A percentile compares a stretch with the other conserved stretches of the same genome.
Evolutionary conservation across 2,329 filamentous ascomycete genomes (phyloP).

Genomic region (Davidsoniella neocaledoniae): DNA sequence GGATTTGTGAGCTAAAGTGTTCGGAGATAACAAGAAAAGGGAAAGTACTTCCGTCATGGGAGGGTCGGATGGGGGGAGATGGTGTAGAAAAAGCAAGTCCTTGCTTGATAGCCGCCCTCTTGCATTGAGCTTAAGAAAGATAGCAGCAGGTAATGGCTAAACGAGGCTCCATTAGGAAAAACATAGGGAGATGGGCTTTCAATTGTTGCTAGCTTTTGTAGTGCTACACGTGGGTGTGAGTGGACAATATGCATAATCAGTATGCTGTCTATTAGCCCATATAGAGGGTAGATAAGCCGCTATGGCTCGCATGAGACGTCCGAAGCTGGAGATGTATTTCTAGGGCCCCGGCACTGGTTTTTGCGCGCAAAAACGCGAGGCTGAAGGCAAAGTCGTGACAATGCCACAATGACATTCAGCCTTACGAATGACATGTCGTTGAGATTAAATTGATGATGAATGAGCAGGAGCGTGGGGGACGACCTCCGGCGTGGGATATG

Average conservation of each 20-base stretch:
- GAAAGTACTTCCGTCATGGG: too few relatives aligned
- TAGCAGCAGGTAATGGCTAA: too few relatives aligned
- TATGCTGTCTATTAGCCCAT: too few relatives aligned
- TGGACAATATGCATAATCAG: neutral
- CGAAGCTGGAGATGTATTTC: neutral
- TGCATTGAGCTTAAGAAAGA: too few relatives aligned
- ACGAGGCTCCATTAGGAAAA: too few relatives aligned
- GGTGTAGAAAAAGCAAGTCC: too few relatives aligned
- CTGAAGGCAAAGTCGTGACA: neutral
- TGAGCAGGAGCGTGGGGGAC: conserved; percentile 9
- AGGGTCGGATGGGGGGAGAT: too few relatives aligned
- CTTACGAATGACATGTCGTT: conserved; percentile 8
- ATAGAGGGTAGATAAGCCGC: too few relatives aligned
- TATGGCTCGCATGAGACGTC: neutral
- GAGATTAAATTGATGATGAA: conserved; percentile 6
- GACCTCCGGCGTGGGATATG: conserved; percentile 7
- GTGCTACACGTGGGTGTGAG: neutral
- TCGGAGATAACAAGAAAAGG: too few relatives aligned
- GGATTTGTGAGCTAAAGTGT: too few relatives aligned
- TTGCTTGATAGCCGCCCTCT: too few relatives aligned
- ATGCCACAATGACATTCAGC: neutral
- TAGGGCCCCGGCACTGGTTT: neutral
- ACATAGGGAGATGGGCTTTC: too few relatives aligned
- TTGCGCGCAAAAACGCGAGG: neutral
- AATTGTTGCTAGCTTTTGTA: neutral